Conservation (phyloP, 2,329 filamentous ascomycete species). For the Keithomyces neogunnii region DNA sequence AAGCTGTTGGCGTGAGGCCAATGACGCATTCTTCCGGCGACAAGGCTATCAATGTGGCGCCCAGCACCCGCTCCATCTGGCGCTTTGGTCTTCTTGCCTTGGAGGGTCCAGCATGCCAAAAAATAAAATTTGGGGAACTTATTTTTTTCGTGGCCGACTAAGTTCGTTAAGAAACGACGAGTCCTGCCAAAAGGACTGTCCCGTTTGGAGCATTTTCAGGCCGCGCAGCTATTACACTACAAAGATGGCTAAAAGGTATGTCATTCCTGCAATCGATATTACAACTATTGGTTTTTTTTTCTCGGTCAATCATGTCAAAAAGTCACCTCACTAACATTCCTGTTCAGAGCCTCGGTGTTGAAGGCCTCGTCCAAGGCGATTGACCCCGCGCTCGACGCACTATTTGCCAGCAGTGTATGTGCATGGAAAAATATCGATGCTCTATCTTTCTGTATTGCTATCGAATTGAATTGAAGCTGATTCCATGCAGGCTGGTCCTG, state of each 20-base stretch:
- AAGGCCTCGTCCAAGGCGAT: conserved; percentile 44
- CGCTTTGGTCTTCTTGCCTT: background rate
- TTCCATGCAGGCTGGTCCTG: conserved; percentile 38
- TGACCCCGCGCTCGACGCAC: conserved; percentile 59
- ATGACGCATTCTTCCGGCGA: conserved; percentile 22
- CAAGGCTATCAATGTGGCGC: conserved; percentile 11
- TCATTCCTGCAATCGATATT: conserved; percentile 2
- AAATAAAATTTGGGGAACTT: background rate
- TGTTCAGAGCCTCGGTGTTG: conserved; percentile 24
- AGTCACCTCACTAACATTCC: conserved; percentile 19
- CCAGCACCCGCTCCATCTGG: background rate
- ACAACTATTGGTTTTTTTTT: background rate
- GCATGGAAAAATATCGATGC: background rate
- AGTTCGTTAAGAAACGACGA: background rate
- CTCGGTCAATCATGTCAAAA: background rate
- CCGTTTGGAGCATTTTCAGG: background rate
- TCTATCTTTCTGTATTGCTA: background rate
- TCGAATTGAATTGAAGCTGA: background rate
- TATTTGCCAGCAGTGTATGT: conserved; percentile 68
- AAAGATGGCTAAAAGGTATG: conserved; percentile 17
- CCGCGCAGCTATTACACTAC: background rate
- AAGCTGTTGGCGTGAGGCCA: conserved; percentile 16
- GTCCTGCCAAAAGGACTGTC: background rate
- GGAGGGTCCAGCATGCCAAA: background rate
- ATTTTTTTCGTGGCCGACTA: background rate